Percentiles rank a stretch among this genome's conserved stretches.
These are phyloP conservation scores for Epichloe uncinata DNA, from an alignment of 2,329 filamentous ascomycete genomes.

Conservation along the genomic window DNA sequence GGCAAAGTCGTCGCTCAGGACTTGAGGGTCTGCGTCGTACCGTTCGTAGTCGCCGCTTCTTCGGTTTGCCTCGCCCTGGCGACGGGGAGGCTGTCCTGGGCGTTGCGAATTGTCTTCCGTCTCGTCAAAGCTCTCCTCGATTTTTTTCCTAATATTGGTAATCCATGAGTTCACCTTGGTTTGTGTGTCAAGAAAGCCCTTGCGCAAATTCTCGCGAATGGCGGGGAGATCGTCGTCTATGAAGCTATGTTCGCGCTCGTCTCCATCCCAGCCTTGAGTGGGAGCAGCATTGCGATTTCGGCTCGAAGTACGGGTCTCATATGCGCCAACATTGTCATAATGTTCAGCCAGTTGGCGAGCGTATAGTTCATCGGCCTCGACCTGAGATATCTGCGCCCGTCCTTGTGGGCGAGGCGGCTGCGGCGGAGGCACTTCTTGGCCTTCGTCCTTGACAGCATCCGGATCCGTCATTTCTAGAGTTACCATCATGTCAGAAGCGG, in stretches of 20 bases:
- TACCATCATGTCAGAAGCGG: background rate
- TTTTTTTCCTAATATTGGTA: slow-evolving; percentile 81
- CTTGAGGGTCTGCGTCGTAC: slow-evolving; percentile 88
- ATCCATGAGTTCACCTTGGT: slow-evolving; percentile 90
- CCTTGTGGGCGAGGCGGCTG: slow-evolving; percentile 67
- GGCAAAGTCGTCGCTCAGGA: slow-evolving; percentile 81
- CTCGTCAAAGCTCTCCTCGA: slow-evolving; percentile 78
- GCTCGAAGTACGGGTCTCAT: slow-evolving; percentile 42
- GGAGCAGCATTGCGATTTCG: slow-evolving; percentile 26
- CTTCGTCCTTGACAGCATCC: slow-evolving; percentile 44
- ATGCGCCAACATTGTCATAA: slow-evolving; percentile 53
- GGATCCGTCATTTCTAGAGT: slow-evolving; percentile 65
- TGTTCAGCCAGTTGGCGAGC: slow-evolving; percentile 88
- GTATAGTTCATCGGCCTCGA: slow-evolving; percentile 84
- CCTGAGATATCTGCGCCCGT: slow-evolving; percentile 54
- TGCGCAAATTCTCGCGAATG: slow-evolving; percentile 83
- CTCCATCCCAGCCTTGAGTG: slow-evolving; percentile 27
- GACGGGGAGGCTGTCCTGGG: slow-evolving; percentile 25
- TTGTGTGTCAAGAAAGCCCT: slow-evolving; percentile 92
- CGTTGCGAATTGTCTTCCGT: slow-evolving; percentile 34
- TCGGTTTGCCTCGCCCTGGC: slow-evolving; percentile 48
- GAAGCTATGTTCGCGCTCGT: slow-evolving; percentile 74
- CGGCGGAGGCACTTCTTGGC: slow-evolving; percentile 49
- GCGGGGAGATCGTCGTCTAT: slow-evolving; percentile 91
- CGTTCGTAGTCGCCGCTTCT: slow-evolving; percentile 79